Evolutionary conservation across 1,139 yeast species (phyloP), one percentile per base, ranked within the genome.

Genomic region (Blastobotrys persicus): DNA sequence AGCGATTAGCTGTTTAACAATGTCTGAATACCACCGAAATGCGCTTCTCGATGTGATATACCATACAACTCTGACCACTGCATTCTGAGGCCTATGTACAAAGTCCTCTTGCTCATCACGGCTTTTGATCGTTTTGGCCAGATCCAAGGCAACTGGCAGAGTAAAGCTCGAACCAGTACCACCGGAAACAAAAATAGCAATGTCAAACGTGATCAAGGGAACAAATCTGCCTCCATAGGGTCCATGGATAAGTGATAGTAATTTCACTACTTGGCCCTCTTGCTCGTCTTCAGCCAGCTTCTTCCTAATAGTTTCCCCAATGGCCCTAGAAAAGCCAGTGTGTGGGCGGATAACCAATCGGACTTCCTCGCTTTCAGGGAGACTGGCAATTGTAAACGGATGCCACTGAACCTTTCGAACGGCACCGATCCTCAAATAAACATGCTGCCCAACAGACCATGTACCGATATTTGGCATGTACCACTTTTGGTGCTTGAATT

Each of bases 371-470:
- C 71, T 53, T 6, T 66, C 70, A 9, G 74, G 63, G 23, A 73
- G 57, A 45, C 74, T 72, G 1, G 74, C 62, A 44, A 77, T 73
- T 3, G 79, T 74, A 57, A 77, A 77, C 1, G 81, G 81, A 55
- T 77, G 81, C 52, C 67, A 68, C 54, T 75, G 79, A 42, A 74
- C 59, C 7, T 59, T 54, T 17, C 67, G 66, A 12, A 76, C 70
- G 51, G 68, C 69, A 1, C 69, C 61, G 2, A 76, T 77, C 45
- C 68, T 72, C 20, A 77, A 62, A 44, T 65, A 69, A 3, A 75
- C 66, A 57, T 76, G 78, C 57, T 74, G 79, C 1, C 81, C 81
- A 0, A 79, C 70, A 48, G 69, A 68, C 81, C 81, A 77, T 14
- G 67, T 65, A 26, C 76, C 70, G 31, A 68, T 59, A 20, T 66